These are phyloP conservation scores for Citrus trifoliata DNA, from an alignment of 345 rosid species.

Conservation along the genomic window DNA sequence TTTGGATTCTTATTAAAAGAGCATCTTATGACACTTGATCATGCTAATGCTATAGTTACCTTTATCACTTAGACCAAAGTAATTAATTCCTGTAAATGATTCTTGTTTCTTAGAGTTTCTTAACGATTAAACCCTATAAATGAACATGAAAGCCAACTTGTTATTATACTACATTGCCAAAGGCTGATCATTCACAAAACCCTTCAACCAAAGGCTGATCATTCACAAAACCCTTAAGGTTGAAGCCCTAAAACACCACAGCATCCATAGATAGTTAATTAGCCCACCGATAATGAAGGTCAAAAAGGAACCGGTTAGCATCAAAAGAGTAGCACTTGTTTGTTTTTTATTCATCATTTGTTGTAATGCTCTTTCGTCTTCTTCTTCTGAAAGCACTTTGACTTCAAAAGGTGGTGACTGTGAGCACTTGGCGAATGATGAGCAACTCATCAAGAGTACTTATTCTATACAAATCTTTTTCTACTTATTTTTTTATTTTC, in stretches of 20 bases:
- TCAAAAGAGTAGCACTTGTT: background rate
- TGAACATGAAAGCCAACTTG: background rate
- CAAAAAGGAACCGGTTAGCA: background rate
- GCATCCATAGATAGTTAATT: background rate
- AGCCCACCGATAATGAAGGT: background rate
- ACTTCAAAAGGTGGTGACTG: background rate
- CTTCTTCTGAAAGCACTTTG: slow-evolving; percentile 8
- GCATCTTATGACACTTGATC: no score
- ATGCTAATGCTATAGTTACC: no score
- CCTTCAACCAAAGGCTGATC: background rate
- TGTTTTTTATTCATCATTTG: slow-evolving; percentile 7
- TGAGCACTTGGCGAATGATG: background rate
- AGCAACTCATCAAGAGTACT: background rate
- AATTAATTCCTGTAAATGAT: no score
- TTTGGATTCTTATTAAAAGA: background rate
- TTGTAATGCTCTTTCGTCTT: slow-evolving; percentile 2
- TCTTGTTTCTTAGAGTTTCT: background rate
- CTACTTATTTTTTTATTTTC: background rate
- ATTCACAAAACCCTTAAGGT: background rate
- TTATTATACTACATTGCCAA: no score
- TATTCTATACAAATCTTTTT: background rate
- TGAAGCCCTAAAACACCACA: background rate
- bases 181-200: background rate
- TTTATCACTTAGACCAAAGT: no score
- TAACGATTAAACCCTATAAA: no score